These are phyloP conservation scores for Fusarium cicatricum DNA, from an alignment of 2,329 filamentous ascomycete genomes.

Conservation along the genomic window DNA sequence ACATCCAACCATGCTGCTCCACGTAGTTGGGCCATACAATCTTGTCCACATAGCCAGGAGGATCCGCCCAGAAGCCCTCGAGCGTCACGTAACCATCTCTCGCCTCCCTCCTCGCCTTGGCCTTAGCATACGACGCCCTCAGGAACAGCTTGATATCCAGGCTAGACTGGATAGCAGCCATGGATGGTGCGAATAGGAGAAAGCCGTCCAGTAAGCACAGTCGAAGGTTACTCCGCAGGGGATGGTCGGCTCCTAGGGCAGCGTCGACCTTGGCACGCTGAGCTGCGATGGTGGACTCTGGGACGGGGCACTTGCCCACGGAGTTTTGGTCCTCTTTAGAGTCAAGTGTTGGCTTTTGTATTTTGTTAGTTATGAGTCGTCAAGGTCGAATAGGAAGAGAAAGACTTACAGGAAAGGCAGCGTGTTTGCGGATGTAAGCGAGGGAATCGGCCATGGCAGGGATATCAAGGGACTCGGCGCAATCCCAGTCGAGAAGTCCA, in stretches of 20 bases:
- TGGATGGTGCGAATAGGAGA: constrained; percentile 73
- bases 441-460: constrained; percentile 73
- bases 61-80: constrained; percentile 95
- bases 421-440: constrained; percentile 73
- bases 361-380: neutral
- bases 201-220: constrained; percentile 89
- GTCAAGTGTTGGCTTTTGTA: constrained; percentile 42
- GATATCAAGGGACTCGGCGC: constrained; percentile 79
- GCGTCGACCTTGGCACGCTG: constrained; percentile 57
- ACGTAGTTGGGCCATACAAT: constrained; percentile 98
- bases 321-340: constrained; percentile 68
- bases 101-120: constrained; percentile 71
- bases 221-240: constrained; percentile 48
- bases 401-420: constrained; percentile 66
- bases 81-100: constrained; percentile 80
- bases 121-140: constrained; percentile 69
- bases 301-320: constrained; percentile 62
- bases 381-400: neutral
- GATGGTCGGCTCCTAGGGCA: constrained; percentile 56
- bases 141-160: constrained; percentile 84
- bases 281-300: constrained; percentile 55
- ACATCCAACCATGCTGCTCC: constrained; percentile 81
- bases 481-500: constrained; percentile 90
- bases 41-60: constrained; percentile 90
- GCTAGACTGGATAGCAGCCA: constrained; percentile 63